phyloP scores from a whole-genome alignment of 2,329 filamentous ascomycete genomes.

The Alternaria sp. region DNA sequence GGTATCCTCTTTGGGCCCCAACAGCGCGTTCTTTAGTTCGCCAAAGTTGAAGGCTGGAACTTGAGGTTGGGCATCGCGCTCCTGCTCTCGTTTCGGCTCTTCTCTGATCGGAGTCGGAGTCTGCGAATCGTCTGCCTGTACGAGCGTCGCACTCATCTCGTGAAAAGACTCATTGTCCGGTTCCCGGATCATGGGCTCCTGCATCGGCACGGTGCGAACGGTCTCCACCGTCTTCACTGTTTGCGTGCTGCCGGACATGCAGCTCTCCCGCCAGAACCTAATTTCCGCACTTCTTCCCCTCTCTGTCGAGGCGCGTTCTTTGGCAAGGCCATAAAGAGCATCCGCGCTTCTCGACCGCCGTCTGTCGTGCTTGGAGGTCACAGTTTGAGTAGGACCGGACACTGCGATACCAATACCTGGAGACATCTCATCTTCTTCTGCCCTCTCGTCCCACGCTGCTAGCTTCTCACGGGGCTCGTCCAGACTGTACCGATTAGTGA shows the following conservation, averaged over 20 bases:
- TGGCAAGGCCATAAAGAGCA: constrained; percentile 47
- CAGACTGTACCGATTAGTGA: constrained; percentile 40
- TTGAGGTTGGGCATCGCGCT: constrained; percentile 24
- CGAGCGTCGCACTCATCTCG: constrained; percentile 39
- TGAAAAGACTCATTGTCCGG: constrained; percentile 28
- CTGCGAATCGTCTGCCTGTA: constrained; percentile 30
- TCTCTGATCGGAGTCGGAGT: constrained; percentile 19
- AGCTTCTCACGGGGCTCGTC: constrained; percentile 37
- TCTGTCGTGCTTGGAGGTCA: constrained; percentile 32
- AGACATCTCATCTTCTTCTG: constrained; percentile 35
- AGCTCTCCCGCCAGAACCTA: constrained; percentile 49
- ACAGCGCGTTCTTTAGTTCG: constrained; percentile 39
- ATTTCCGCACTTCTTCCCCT: constrained; percentile 49
- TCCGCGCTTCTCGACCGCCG: constrained; percentile 51
- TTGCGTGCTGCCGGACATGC: constrained; percentile 43
- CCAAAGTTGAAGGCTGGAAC: constrained; percentile 52
- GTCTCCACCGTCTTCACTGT: constrained; percentile 48
- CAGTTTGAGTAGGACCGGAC: constrained; percentile 40
- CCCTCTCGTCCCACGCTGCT: constrained; percentile 42
- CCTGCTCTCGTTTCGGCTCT: constrained; percentile 8
- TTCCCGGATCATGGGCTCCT: constrained; percentile 32
- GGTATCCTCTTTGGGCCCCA: constrained; percentile 27
- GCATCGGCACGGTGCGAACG: constrained; percentile 35
- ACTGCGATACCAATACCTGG: constrained; percentile 50
- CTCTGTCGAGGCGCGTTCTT: constrained; percentile 33